Evolutionary conservation across 2,329 filamentous ascomycete genomes (phyloP), one percentile per base, ranked within the genome.

Genomic region (Cladosporium phlei): DNA sequence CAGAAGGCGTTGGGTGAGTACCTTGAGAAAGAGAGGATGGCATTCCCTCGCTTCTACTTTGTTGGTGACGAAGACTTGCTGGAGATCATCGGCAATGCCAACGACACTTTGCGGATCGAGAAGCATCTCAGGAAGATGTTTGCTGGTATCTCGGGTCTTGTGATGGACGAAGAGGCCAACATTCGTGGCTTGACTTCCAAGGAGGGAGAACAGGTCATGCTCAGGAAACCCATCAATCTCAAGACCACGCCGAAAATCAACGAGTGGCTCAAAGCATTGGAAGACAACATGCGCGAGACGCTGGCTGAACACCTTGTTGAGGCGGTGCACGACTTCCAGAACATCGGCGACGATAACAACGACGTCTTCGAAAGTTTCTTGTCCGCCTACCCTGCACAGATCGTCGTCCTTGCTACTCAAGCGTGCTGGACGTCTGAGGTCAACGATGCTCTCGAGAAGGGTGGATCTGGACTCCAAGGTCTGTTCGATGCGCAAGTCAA

Each of bases 61-160:
- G 94, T 99, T 47, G 93, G 93, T 66, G 94, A 99, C 60, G 94
- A 99, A 64, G 93, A 99, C 68, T 73, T 99, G 48, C 77, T 99
- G 19, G 93, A 99, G 67, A 99, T 99, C 70, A 99, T 99, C 55
- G 93, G 93, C 64, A 99, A 99, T 67, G 97, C 91, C 71, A 96
- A 96, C 61, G 93, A 99, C 62, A 95, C 91, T 8, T 72, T 93
- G 51, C 89, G 93, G 46, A 94, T 98, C 56, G 88, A 93, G 30
- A 98, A 98, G 67, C 94, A 99, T 72, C 89, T 99, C 74, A 91
- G 95, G 67, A 99, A 99, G 75, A 99, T 99, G 93, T 99, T 99
- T 74, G 93, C 94, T 53, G 93, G 93, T 52, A 76, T 98, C 38
- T 91, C 85, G 4, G 93, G 93, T 3, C 78, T 98, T 27, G 75